phyloP scores from a whole-genome alignment of 257 asterid species.

The Leptodermis oblonga region DNA sequence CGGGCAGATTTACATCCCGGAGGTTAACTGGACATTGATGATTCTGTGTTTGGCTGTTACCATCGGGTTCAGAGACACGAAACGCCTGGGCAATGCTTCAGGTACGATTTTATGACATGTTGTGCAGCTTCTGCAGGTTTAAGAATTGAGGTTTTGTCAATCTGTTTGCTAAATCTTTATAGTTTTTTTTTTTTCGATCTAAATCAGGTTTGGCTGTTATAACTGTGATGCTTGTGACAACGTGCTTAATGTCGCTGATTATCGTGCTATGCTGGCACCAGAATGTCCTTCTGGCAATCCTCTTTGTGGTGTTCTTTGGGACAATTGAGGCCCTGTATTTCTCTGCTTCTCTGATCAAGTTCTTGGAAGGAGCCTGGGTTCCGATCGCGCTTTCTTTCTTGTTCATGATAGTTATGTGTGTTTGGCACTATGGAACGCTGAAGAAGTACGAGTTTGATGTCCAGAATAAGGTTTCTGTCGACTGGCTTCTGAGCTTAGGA shows the following conservation, averaged over 20 bases:
- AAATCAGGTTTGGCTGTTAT: slow-evolving; percentile 81
- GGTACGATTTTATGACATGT: slow-evolving; percentile 42
- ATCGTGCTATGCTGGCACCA: slow-evolving; percentile 84
- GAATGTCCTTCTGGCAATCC: slow-evolving; percentile 51
- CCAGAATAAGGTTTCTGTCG: slow-evolving; percentile 84
- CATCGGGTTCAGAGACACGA: slow-evolving; percentile 85
- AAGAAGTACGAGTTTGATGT: slow-evolving; percentile 80
- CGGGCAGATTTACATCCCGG: slow-evolving; percentile 95
- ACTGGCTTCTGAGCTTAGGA: slow-evolving; percentile 78
- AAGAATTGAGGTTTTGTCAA: background rate
- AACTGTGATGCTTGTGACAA: slow-evolving; percentile 94
- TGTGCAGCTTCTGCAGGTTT: background rate
- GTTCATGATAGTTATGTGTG: slow-evolving; percentile 71
- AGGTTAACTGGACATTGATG: slow-evolving; percentile 86
- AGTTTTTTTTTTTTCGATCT: background rate
- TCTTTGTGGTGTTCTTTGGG: slow-evolving; percentile 76
- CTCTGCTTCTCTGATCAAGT: slow-evolving; percentile 76
- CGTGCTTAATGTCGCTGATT: slow-evolving; percentile 90
- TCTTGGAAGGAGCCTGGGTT: slow-evolving; percentile 94
- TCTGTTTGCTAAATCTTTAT: background rate
- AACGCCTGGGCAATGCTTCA: slow-evolving; percentile 84
- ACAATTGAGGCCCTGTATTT: slow-evolving; percentile 70
- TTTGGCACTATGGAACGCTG: slow-evolving; percentile 84
- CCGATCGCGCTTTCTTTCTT: slow-evolving; percentile 64
- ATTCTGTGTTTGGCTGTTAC: slow-evolving; percentile 84